Evolutionary conservation across 768 basidiomycete species (phyloP), one percentile per base, ranked within the genome.

Genomic region (Roridomyces roridus): DNA sequence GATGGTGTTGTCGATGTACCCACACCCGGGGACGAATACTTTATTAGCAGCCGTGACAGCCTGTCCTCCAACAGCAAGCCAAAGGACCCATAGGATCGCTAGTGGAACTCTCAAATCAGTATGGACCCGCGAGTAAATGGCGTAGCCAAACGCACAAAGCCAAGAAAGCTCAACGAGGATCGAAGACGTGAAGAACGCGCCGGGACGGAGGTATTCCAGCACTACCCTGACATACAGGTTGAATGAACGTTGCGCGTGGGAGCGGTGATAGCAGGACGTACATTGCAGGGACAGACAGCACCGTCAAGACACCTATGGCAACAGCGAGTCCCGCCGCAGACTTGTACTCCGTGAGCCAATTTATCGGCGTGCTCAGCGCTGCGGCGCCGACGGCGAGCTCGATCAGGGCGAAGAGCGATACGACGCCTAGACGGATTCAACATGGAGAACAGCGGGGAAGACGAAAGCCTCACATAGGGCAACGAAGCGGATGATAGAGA

Each of bases 61-160:
- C 25, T 21, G 14, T 18, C 36, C 49, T 7, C 20, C 49, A 9
- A 36, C 39, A 12, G 49, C 20, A 17, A 51, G 49, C 49, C 49
- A 51, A 5, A 51, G 18, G 23, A 51, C 25, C 26, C 26, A 51
- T 17, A 51, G 49, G 20, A 51, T 39, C 4, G 17, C 49, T 51
- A 23, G 29, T 36, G 6, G 17, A 49, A 21, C n/a, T 34, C 15
- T 8, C 31, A 25, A 36, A 24, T 24, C 7, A 42, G 36, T 26
- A 40, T 24, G 24, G 17, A 14, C 17, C 24, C 24, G 9, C 25
- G 31, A 34, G 15, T 34, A 31, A 31, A 31, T 31, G 14, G 29
- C 7, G 31, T 11, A 34, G 15, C 17, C 26, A 1, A 36, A 51
- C 49, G 9, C 25, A 51, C 49, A 17, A 20, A 51, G 36, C 35